A percentile compares a stretch with the other conserved stretches of the same genome.
Evolutionary conservation across 495 filamentous ascomycete species (phyloP).

Genomic region (Parathielavia appendiculata): DNA sequence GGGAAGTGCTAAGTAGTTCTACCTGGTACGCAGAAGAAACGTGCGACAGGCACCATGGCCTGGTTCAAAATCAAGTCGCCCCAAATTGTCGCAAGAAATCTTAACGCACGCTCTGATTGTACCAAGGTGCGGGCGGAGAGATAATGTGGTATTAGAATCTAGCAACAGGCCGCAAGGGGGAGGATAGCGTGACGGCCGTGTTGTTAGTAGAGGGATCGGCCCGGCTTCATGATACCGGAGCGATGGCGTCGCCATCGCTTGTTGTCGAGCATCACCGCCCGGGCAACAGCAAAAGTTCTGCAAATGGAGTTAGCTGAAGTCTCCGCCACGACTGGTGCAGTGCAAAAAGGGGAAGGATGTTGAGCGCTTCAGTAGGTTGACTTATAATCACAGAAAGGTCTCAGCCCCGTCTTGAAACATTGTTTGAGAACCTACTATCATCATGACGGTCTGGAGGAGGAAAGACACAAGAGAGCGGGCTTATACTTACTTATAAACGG

Average conservation of each 20-base stretch:
- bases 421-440: constrained; percentile 13
- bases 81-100: constrained; percentile 22
- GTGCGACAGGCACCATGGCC: constrained; percentile 16
- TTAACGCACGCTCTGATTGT: constrained; percentile 9
- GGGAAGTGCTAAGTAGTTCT: constrained; percentile 42
- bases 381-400: constrained; percentile 14
- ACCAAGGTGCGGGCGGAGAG: constrained; percentile 12
- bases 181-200: not conserved
- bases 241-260: not conserved
- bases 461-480: not conserved
- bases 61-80: constrained; percentile 6
- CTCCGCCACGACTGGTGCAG: not conserved
- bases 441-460: not conserved
- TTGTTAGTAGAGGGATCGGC: not conserved
- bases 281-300: too few species aligned
- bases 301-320: not conserved
- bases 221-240: too few species aligned
- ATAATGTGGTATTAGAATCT: not conserved
- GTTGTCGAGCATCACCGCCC: not conserved
- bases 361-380: constrained; percentile 13
- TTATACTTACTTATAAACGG: too few species aligned
- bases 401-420: constrained; percentile 20
- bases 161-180: too few species aligned
- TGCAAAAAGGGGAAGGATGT: not conserved
- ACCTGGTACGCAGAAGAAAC: constrained; percentile 29